phyloP scores from a whole-genome alignment of 1,139 yeast genomes.

The Blastobotrys persicus region DNA sequence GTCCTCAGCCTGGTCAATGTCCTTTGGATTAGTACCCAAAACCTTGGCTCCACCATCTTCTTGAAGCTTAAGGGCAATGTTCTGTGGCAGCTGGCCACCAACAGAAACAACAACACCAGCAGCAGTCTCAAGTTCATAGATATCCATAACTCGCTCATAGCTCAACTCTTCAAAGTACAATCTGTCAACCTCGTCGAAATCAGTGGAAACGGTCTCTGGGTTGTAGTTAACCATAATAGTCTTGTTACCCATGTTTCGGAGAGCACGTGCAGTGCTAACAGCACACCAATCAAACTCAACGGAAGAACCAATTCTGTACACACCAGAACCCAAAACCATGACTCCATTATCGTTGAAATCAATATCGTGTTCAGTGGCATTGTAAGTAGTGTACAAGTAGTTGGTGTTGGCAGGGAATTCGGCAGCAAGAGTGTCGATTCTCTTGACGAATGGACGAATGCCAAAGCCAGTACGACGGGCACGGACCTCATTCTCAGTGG shows the following conservation, averaged over 20 bases:
- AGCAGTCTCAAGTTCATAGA: constrained; percentile 88
- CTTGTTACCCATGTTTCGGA: constrained; percentile 81
- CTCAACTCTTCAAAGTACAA: constrained; percentile 94
- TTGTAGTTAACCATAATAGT: constrained; percentile 97
- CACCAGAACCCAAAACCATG: constrained; percentile 96
- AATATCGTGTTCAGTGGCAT: constrained; percentile 84
- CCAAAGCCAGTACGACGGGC: constrained; percentile 71
- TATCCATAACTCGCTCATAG: constrained; percentile 92
- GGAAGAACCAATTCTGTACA: constrained; percentile 96
- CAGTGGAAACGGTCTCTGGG: constrained; percentile 98
- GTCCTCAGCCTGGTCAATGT: constrained; percentile 98
- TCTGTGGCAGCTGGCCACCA: constrained; percentile 99
- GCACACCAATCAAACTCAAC: constrained; percentile 99
- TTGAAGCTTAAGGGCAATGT: constrained; percentile 89
- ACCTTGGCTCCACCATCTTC: constrained; percentile 92
- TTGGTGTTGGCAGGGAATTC: constrained; percentile 98
- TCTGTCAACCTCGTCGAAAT: constrained; percentile 97
- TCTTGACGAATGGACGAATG: constrained; percentile 89
- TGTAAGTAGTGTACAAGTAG: constrained; percentile 93
- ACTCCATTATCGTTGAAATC: constrained; percentile 86
- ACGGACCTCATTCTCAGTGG: constrained; percentile 77
- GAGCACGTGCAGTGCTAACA: constrained; percentile 91
- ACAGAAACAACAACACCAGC: constrained; percentile 92
- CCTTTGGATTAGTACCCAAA: constrained; percentile 95
- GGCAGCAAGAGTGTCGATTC: constrained; percentile 96